Base-by-base conservation (phyloP, 495 filamentous ascomycete species). In the Penicillium maclennaniae region DNA sequence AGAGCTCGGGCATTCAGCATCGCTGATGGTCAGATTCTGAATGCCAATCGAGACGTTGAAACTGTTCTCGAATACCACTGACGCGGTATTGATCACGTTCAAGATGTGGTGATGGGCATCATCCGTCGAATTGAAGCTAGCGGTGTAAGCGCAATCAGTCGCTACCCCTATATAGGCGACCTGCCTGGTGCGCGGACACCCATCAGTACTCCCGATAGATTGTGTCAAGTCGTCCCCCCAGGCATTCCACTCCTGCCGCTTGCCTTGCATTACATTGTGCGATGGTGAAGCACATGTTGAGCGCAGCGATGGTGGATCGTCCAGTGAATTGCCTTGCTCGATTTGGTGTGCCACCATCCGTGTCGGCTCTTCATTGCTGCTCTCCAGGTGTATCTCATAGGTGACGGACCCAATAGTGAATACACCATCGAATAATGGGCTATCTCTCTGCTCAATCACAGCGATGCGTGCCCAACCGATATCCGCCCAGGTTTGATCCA, bases 31-130 rank as follows among this genome's bases (percentile, higher is more conserved):
- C 47, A 97, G 65, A 62, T 95, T 91, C 52, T 83, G 80, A 43
- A 97, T 79, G 27, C 85, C 88, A 7, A 97, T 78, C 0, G 89
- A 86, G 66, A 97, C 89, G 61, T 95, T 95, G 75, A 97, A 96
- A 15, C 83, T 87, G 56, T 71, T 79, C 69, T 97, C 92, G 54
- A 87, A 96, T 0, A 95, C 69, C 41, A 80, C 77, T 3, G 91
- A 95, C 7, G 92, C 92, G 4, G 81, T 72, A 69, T 93, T 93
- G 58, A 96, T 84, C 69, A 87, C 80, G 43, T 69, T 74, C 60
- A 96, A 87, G 45, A 97, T 72, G 61, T 92, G 90, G 15, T 70
- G 43, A 38, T 77, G 74, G 2, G 83, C 78, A 8, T 74, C 67
- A 28, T 85, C 79, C 9, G 78, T 74, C 9, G 74, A 79, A 26